Conservation (phyloP, 768 basidiomycete species). For the Mycena sanguinolenta region DNA sequence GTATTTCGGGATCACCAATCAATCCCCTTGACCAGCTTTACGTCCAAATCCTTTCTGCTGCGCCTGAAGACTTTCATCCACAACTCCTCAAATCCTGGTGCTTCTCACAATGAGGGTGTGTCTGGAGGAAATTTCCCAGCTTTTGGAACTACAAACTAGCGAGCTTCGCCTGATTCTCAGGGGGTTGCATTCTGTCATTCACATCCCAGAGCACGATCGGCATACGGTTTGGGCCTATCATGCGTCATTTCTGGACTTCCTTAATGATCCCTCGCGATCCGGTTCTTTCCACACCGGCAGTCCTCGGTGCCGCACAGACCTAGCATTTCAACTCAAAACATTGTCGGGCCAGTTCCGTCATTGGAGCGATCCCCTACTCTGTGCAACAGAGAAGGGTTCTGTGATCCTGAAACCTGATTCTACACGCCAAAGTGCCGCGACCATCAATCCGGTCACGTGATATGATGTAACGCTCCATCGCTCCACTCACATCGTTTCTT, state of each 20-base stretch:
- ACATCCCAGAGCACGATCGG: background rate
- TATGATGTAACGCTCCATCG: no score
- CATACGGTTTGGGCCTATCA: background rate
- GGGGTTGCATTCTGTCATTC: background rate
- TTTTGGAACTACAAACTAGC: background rate
- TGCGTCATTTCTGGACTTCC: no score
- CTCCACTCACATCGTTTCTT: no score
- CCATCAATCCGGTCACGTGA: no score
- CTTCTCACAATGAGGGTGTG: background rate
- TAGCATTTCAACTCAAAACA: background rate
- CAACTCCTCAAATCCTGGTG: conserved; percentile 3
- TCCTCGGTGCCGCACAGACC: background rate
- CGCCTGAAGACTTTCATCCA: background rate
- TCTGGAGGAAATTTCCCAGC: background rate
- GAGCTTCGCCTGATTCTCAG: conserved; percentile 1
- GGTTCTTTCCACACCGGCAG: background rate
- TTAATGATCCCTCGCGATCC: no score
- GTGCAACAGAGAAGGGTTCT: no score
- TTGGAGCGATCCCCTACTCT: no score
- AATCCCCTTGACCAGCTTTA: conserved; percentile 10
- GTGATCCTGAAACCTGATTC: no score
- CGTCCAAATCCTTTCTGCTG: background rate
- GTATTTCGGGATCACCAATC: background rate
- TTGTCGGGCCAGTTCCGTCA: background rate
- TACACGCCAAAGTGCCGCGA: no score